A percentile compares a stretch with the other conserved stretches of the same genome.
Conservation (phyloP, 2,329 filamentous ascomycete genomes). For the Raffaelea arxii region DNA sequence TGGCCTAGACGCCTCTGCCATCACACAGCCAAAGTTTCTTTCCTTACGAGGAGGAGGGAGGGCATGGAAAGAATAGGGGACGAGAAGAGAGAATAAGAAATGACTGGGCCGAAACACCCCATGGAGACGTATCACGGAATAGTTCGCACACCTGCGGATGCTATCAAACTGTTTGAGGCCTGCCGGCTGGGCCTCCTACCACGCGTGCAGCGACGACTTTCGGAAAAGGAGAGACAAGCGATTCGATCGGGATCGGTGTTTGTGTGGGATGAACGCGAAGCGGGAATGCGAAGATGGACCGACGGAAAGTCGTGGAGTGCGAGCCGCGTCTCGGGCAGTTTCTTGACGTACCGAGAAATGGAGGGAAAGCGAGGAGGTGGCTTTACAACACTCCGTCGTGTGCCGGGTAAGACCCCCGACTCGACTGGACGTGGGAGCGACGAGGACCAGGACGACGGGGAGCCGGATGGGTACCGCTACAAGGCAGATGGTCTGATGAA, state of each 20-base stretch:
- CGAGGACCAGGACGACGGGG: constrained; percentile 74
- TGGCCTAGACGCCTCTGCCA: no score
- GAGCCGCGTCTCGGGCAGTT: constrained; percentile 93
- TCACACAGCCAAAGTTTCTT: no score
- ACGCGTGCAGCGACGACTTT: constrained; percentile 82
- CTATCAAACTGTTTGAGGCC: constrained; percentile 97
- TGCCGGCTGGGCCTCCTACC: constrained; percentile 83
- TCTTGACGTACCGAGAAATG: constrained; percentile 96
- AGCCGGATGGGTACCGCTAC: constrained; percentile 86
- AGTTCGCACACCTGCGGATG: constrained; percentile 90
- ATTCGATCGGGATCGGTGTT: constrained; percentile 97
- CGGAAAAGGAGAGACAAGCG: constrained; percentile 92
- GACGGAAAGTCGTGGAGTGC: constrained; percentile 99
- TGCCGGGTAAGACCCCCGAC: constrained; percentile 70
- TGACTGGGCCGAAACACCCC: constrained; percentile 15
- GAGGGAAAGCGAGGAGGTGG: constrained; percentile 88
- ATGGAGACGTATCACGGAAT: constrained; percentile 98
- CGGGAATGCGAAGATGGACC: constrained; percentile 96
- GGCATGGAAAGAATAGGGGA: no score
- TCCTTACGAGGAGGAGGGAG: no score
- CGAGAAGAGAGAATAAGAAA: no score
- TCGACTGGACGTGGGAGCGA: constrained; percentile 65
- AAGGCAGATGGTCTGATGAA: constrained; percentile 98
- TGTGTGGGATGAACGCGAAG: constrained; percentile 98
- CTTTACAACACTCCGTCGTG: constrained; percentile 48